Evolutionary conservation across 768 basidiomycete species (phyloP).

Genomic region (Paxillus ammoniavirescens): DNA sequence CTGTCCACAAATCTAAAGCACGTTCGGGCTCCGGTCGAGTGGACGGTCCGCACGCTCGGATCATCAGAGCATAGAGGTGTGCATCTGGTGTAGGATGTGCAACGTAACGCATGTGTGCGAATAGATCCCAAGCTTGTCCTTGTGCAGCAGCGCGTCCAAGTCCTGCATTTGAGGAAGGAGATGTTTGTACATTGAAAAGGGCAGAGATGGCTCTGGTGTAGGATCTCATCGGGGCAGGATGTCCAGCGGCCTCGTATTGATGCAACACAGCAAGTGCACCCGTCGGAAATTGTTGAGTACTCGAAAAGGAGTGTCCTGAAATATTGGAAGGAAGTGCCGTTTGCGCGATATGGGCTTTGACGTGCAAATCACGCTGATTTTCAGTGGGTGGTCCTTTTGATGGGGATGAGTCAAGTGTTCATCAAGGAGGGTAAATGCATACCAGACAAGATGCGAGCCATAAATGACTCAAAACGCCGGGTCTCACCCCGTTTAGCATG

Average conservation of each 20-base stretch:
- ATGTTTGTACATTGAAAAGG: slow-evolving; percentile 47
- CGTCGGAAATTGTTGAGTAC: slow-evolving; percentile 47
- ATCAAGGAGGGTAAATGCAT: slow-evolving; percentile 7
- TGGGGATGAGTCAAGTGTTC: background rate
- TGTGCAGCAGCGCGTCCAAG: slow-evolving; percentile 46
- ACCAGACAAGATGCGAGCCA: slow-evolving; percentile 47
- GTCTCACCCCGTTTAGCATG: slow-evolving; percentile 49
- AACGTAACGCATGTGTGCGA: slow-evolving; percentile 93
- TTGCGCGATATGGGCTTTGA: slow-evolving; percentile 57
- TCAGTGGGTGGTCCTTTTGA: slow-evolving; percentile 41
- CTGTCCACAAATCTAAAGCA: slow-evolving; percentile 89
- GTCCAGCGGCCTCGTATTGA: slow-evolving; percentile 60
- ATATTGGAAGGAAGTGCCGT: slow-evolving; percentile 27
- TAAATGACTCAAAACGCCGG: slow-evolving; percentile 42
- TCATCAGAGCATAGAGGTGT: slow-evolving; percentile 80
- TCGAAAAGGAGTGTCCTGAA: slow-evolving; percentile 27
- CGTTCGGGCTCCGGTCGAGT: slow-evolving; percentile 78
- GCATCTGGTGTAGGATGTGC: slow-evolving; percentile 81
- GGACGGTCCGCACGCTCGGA: slow-evolving; percentile 72
- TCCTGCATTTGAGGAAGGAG: slow-evolving; percentile 17
- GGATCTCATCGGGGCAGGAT: slow-evolving; percentile 67
- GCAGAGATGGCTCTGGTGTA: slow-evolving; percentile 69
- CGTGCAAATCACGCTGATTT: slow-evolving; percentile 65
- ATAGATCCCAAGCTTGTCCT: slow-evolving; percentile 92
- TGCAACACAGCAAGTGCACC: slow-evolving; percentile 69